Percentiles rank a stretch among this genome's conserved stretches.
phyloP scores from a whole-genome alignment of 176 grass and related monocot species.

The Puccinellia tenuiflora region DNA sequence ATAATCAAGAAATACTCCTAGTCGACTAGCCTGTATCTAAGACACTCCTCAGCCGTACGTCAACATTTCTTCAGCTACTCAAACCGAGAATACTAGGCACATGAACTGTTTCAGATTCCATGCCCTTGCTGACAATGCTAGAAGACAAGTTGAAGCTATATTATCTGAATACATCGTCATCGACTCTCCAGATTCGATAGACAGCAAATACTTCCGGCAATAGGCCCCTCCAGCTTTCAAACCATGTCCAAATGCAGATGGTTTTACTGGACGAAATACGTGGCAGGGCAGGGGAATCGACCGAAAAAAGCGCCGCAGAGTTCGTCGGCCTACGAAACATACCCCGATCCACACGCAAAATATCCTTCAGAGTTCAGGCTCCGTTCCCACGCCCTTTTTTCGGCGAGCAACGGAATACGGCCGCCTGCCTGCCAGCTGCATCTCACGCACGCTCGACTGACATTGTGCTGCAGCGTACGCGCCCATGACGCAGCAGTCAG shows the following conservation, averaged over 20 bases:
- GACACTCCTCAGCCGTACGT: background rate
- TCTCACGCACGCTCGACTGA: background rate
- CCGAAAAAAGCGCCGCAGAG: background rate
- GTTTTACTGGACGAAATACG: background rate
- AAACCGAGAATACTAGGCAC: background rate
- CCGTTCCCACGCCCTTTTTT: background rate
- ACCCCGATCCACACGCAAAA: background rate
- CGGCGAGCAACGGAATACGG: background rate
- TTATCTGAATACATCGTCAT: background rate
- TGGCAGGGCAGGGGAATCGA: background rate
- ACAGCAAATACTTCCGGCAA: background rate
- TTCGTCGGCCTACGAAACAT: background rate
- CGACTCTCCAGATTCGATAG: background rate
- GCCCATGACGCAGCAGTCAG: background rate
- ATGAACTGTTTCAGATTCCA: background rate
- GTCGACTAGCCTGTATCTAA: background rate
- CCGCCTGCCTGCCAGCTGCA: background rate
- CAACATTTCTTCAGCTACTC: background rate
- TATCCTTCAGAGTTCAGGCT: background rate
- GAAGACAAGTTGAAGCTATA: background rate
- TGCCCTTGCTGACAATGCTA: background rate
- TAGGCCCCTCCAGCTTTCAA: background rate
- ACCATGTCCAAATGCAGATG: background rate
- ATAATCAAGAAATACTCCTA: background rate
- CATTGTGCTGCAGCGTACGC: background rate